A percentile compares a stretch with the other conserved stretches of the same genome.
Evolutionary conservation across 352 stramenopile genomes (phyloP).

Genomic region (Paralagenidium karlingii): DNA sequence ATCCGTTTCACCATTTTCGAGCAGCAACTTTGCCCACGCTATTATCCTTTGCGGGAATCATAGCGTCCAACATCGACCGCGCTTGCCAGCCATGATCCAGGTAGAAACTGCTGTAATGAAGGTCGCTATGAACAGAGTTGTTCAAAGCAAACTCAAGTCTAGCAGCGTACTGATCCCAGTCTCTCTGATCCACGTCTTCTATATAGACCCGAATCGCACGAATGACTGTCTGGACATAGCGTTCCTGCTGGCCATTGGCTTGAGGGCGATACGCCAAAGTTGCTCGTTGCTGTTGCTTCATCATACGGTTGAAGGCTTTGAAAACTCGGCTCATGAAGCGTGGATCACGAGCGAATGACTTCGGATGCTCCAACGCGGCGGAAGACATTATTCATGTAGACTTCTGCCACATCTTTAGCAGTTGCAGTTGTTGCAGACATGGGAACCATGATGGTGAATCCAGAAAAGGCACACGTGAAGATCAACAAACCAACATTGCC

Average conservation of each 20-base stretch:
- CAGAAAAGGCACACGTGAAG: slow-evolving; percentile 9
- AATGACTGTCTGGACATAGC: slow-evolving; percentile 13
- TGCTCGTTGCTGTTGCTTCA: slow-evolving; percentile 2
- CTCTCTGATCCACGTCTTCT: slow-evolving; percentile 3
- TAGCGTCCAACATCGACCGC: slow-evolving; percentile 6
- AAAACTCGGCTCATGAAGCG: slow-evolving; percentile 15
- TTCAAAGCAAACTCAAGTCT: slow-evolving; percentile 11
- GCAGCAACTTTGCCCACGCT: background rate
- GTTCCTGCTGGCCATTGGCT: slow-evolving; percentile 7
- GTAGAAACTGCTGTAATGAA: slow-evolving; percentile 7
- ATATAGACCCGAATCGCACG: slow-evolving; percentile 9
- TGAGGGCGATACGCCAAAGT: slow-evolving; percentile 11
- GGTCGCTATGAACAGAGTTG: slow-evolving; percentile 4
- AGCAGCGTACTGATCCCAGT: slow-evolving; percentile 18
- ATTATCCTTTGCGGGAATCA: background rate
- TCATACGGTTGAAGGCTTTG: slow-evolving; percentile 6
- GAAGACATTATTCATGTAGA: slow-evolving; percentile 10
- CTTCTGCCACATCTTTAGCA: slow-evolving; percentile 10
- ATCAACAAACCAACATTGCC: slow-evolving; percentile 18
- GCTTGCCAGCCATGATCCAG: slow-evolving; percentile 8
- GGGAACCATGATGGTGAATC: slow-evolving; percentile 10
- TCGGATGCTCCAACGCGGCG: slow-evolving; percentile 8
- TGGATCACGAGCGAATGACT: slow-evolving; percentile 9
- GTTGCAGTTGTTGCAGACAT: slow-evolving; percentile 5
- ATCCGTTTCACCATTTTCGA: too few relatives aligned